Evolutionary conservation across 495 filamentous ascomycete species (phyloP).

Genomic region (Neurospora sublineolata): DNA sequence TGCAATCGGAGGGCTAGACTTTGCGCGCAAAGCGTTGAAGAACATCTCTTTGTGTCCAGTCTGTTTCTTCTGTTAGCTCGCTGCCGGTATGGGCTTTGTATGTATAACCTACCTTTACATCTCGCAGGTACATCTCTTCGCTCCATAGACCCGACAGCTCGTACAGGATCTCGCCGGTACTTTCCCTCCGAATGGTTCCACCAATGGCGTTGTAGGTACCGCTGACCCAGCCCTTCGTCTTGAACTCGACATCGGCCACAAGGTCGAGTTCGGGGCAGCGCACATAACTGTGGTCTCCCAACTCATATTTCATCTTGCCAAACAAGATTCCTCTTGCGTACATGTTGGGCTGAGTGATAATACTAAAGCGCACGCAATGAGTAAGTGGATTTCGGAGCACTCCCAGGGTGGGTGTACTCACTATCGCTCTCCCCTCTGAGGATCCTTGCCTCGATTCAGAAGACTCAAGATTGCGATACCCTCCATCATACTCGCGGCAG

Average conservation of each 20-base stretch:
- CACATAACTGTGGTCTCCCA: conserved; percentile 94
- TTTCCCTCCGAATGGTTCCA: conserved; percentile 80
- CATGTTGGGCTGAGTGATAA: conserved; percentile 97
- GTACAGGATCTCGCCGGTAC: conserved; percentile 73
- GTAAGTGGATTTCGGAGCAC: not conserved
- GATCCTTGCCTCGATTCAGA: conserved; percentile 58
- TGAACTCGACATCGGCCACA: conserved; percentile 93
- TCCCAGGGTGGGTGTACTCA: conserved; percentile 33
- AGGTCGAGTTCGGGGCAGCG: conserved; percentile 78
- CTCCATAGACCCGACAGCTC: conserved; percentile 91
- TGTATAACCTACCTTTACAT: conserved; percentile 52
- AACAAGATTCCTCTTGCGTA: conserved; percentile 96
- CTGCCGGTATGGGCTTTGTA: conserved; percentile 1
- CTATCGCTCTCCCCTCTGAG: conserved; percentile 72
- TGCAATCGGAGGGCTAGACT: conserved; percentile 60
- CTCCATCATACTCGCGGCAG: conserved; percentile 96
- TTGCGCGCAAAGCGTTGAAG: conserved; percentile 73
- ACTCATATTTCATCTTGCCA: conserved; percentile 99
- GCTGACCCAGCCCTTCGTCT: conserved; percentile 94
- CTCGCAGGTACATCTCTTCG: conserved; percentile 82
- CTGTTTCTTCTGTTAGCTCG: conserved; percentile 30
- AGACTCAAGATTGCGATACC: conserved; percentile 80
- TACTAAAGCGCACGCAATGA: conserved; percentile 33
- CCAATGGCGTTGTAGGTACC: conserved; percentile 95
- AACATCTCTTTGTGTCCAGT: conserved; percentile 79